Conservation (phyloP, 1,284 basidiomycete genomes). For the Ganoderma meredithae region DNA sequence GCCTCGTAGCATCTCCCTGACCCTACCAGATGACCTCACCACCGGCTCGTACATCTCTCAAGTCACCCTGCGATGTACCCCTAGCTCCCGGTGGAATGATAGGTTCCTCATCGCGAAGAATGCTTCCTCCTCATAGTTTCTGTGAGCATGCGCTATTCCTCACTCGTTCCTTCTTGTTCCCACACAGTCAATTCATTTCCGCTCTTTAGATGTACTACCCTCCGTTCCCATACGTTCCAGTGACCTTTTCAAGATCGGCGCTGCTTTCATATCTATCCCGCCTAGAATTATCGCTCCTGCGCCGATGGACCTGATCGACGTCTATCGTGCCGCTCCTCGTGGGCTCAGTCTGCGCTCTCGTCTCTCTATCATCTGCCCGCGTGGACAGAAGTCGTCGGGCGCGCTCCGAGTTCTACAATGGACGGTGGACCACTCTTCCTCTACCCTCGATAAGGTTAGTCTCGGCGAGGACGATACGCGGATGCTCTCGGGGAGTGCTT, state of each 20-base stretch:
- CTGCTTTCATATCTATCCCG: background rate
- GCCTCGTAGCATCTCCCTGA: background rate
- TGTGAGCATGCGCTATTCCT: background rate
- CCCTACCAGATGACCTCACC: no score
- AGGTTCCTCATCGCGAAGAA: background rate
- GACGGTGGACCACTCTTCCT: background rate
- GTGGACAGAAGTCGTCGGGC: background rate
- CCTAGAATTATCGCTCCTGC: background rate
- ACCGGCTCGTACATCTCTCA: no score
- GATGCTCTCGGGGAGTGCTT: slow-evolving; percentile 1
- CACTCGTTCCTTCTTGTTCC: background rate
- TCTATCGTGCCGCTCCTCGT: background rate
- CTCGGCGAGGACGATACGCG: background rate
- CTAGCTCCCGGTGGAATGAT: background rate
- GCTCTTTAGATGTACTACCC: background rate
- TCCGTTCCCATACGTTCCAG: background rate
- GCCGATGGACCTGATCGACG: background rate
- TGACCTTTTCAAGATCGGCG: background rate
- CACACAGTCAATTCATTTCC: background rate
- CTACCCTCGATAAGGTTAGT: background rate
- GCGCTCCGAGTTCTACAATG: background rate
- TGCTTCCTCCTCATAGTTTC: background rate
- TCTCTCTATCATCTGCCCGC: background rate
- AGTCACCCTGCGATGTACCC: background rate
- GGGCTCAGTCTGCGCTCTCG: background rate